Evolutionary conservation across 495 filamentous ascomycete species (phyloP).

Genomic region (Daldinia childiae): DNA sequence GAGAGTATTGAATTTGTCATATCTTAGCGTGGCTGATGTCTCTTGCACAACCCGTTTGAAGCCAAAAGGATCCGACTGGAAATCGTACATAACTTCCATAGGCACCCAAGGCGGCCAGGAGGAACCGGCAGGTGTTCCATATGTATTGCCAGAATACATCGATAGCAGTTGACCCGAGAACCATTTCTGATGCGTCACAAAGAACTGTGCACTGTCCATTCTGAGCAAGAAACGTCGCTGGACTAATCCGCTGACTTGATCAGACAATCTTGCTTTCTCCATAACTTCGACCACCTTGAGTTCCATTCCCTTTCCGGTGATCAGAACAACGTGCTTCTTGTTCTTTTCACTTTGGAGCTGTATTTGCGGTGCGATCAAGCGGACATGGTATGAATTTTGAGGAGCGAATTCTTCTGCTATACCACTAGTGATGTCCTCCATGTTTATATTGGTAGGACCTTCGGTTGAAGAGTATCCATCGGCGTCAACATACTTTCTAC

Average conservation of each 20-base stretch:
- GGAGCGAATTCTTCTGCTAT: slow-evolving; percentile 91
- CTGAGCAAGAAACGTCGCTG: slow-evolving; percentile 92
- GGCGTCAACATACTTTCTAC: slow-evolving; percentile 80
- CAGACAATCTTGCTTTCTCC: slow-evolving; percentile 90
- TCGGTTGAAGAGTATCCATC: slow-evolving; percentile 55
- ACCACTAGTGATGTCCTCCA: slow-evolving; percentile 72
- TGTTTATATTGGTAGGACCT: slow-evolving; percentile 49
- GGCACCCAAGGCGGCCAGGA: slow-evolving; percentile 98
- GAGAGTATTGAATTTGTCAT: slow-evolving; percentile 98
- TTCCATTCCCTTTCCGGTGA: slow-evolving; percentile 95
- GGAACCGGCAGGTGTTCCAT: slow-evolving; percentile 83
- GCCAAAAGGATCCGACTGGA: slow-evolving; percentile 87
- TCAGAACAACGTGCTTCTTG: slow-evolving; percentile 87
- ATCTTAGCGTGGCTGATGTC: slow-evolving; percentile 91
- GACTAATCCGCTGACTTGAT: slow-evolving; percentile 93
- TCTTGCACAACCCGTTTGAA: slow-evolving; percentile 94
- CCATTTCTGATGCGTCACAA: slow-evolving; percentile 91
- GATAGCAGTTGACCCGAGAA: slow-evolving; percentile 82
- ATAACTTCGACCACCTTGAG: slow-evolving; percentile 96
- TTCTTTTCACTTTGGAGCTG: slow-evolving; percentile 99
- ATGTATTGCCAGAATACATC: slow-evolving; percentile 92
- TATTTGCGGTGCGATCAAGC: slow-evolving; percentile 95
- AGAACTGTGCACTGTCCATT: slow-evolving; percentile 97
- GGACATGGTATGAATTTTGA: slow-evolving; percentile 92
- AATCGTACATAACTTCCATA: slow-evolving; percentile 98